Evolutionary conservation across 1,284 basidiomycete species (phyloP).

Genomic region (Puccinia sorghi): DNA sequence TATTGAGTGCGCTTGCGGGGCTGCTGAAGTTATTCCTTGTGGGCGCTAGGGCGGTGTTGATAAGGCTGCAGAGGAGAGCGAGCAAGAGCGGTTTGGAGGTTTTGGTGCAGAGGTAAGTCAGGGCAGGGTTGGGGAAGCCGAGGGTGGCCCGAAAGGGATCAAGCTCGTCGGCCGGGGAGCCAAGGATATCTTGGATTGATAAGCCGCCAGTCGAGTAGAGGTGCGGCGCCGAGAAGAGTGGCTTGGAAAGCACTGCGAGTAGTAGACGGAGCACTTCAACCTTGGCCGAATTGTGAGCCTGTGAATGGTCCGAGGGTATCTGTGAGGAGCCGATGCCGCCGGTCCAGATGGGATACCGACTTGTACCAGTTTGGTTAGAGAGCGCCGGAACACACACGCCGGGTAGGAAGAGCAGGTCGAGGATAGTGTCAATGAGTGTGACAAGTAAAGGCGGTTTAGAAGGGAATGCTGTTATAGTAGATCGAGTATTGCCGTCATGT

Average conservation of each 20-base stretch:
- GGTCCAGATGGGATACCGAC: slow-evolving; percentile 43
- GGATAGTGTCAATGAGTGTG: slow-evolving; percentile 37
- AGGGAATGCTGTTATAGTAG: background rate
- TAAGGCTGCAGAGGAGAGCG: slow-evolving; percentile 39
- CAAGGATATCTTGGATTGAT: slow-evolving; percentile 11
- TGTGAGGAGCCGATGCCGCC: slow-evolving; percentile 40
- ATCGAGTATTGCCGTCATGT: background rate
- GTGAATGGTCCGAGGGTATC: slow-evolving; percentile 33
- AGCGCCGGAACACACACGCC: slow-evolving; percentile 28
- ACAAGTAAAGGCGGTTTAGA: slow-evolving; percentile 17
- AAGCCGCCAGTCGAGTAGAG: background rate
- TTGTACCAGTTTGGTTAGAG: background rate
- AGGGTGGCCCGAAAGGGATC: background rate
- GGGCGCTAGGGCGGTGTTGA: slow-evolving; percentile 44
- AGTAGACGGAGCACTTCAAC: slow-evolving; percentile 39
- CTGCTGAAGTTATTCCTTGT: slow-evolving; percentile 18
- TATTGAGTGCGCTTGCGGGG: slow-evolving; percentile 28
- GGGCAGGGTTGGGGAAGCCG: slow-evolving; percentile 22
- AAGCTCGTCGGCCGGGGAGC: background rate
- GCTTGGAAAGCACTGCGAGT: slow-evolving; percentile 38
- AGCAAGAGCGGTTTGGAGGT: slow-evolving; percentile 20
- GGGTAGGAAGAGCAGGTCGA: slow-evolving; percentile 46
- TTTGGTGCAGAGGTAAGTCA: slow-evolving; percentile 31
- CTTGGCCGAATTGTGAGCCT: slow-evolving; percentile 37
- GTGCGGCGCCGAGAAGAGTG: slow-evolving; percentile 37